Conservation (phyloP, 345 rosid species). For the Draba incana region DNA sequence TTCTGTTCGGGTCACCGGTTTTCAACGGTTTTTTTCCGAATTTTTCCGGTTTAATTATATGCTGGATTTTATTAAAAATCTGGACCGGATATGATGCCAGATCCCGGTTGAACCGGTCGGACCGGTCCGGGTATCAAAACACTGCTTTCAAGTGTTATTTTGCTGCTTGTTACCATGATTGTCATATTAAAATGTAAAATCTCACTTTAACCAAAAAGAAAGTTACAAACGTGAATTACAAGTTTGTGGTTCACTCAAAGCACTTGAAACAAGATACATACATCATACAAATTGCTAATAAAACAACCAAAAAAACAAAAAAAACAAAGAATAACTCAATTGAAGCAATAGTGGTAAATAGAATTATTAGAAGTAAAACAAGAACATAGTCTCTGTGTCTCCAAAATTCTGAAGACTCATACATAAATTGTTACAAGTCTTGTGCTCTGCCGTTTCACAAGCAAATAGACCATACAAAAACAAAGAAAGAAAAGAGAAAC, state of each 20-base stretch:
- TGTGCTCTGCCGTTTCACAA: conserved; percentile 17
- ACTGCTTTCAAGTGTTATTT: not conserved
- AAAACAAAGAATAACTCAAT: not conserved
- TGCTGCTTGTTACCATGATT: not conserved
- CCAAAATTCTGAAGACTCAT: conserved; percentile 32
- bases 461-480: conserved; percentile 19
- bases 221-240: too few relatives aligned
- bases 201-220: not conserved
- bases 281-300: not conserved
- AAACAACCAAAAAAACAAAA: too few relatives aligned
- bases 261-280: not conserved
- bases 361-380: conserved; percentile 7
- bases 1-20: too few relatives aligned
- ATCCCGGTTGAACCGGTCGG: too few relatives aligned
- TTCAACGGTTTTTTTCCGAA: too few relatives aligned
- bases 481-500: not conserved
- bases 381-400: conserved; percentile 33
- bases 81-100: too few relatives aligned
- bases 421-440: conserved; percentile 28
- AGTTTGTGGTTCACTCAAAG: too few relatives aligned
- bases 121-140: too few relatives aligned
- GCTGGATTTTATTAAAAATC: too few relatives aligned
- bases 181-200: not conserved
- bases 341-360: not conserved
- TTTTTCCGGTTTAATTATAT: too few relatives aligned